phyloP scores from a whole-genome alignment of 495 filamentous ascomycete species.

The Penicillium paradoxum region DNA sequence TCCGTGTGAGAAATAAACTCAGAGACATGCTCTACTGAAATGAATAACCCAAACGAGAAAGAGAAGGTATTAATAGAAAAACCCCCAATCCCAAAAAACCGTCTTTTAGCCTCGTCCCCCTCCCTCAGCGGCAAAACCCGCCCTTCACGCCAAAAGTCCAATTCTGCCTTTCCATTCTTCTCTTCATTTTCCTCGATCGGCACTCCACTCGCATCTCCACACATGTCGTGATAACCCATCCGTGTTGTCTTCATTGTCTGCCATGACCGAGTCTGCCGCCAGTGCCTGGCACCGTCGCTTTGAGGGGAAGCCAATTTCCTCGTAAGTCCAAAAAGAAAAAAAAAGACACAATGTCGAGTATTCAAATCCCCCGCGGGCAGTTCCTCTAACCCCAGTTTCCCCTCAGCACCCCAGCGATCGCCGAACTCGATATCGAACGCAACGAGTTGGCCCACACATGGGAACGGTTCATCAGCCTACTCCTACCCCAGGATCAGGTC shows the following conservation, averaged over 20 bases:
- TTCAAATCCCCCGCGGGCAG: neutral
- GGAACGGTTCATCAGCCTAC: constrained; percentile 36
- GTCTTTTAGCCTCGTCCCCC: constrained; percentile 1
- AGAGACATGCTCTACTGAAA: neutral
- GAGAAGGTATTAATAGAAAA: neutral
- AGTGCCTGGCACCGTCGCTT: constrained; percentile 20
- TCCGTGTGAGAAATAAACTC: neutral
- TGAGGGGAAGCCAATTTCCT: constrained; percentile 24
- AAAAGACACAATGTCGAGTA: neutral
- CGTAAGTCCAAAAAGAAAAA: constrained; percentile 15
- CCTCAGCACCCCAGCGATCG: constrained; percentile 30
- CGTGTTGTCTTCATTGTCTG: constrained; percentile 1
- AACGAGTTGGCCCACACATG: constrained; percentile 42
- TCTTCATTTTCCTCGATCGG: neutral
- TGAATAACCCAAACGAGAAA: neutral
- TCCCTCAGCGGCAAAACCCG: constrained; percentile 20
- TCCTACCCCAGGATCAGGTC: constrained; percentile 31
- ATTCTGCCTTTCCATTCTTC: constrained; percentile 8
- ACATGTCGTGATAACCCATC: constrained; percentile 18
- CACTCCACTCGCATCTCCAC: constrained; percentile 19
- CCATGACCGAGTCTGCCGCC: constrained; percentile 16
- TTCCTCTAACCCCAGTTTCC: neutral
- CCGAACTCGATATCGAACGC: constrained; percentile 42
- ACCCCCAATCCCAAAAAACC: constrained; percentile 10
- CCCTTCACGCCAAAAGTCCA: constrained; percentile 11